Conservation (phyloP, 2,329 filamentous ascomycete species). For the Curvularia hawaiiensis region DNA sequence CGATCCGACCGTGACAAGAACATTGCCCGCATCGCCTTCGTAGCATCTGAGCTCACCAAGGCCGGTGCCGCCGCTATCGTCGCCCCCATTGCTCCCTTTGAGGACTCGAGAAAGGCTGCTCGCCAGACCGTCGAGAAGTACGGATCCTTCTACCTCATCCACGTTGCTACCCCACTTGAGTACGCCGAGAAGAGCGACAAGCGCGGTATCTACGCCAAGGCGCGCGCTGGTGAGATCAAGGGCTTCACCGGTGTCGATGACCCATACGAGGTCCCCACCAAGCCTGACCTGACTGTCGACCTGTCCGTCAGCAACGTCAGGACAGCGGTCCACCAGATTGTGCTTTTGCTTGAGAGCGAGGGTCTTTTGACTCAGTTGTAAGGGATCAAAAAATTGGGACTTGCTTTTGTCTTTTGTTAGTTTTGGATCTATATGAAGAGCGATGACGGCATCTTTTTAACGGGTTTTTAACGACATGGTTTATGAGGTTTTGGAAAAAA, state of each 20-base stretch:
- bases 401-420: neutral
- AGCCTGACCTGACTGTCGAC: conserved; percentile 85
- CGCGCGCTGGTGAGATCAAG: conserved; percentile 89
- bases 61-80: conserved; percentile 94
- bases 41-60: conserved; percentile 91
- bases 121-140: conserved; percentile 85
- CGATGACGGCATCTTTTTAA: neutral
- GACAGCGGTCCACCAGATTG: conserved; percentile 95
- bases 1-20: conserved; percentile 91
- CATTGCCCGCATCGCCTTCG: conserved; percentile 94
- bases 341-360: conserved; percentile 86
- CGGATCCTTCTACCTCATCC: conserved; percentile 92
- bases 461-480: neutral
- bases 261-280: conserved; percentile 84
- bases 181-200: conserved; percentile 95
- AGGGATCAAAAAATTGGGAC: no score
- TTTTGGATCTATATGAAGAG: neutral
- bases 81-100: conserved; percentile 93
- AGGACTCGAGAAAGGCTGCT: conserved; percentile 75
- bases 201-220: conserved; percentile 84
- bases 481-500: neutral
- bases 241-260: conserved; percentile 98
- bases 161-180: conserved; percentile 91
- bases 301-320: conserved; percentile 84
- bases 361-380: conserved; percentile 74